phyloP scores from a whole-genome alignment of 306 rosid genomes.

The Trifolium subterraneum region DNA sequence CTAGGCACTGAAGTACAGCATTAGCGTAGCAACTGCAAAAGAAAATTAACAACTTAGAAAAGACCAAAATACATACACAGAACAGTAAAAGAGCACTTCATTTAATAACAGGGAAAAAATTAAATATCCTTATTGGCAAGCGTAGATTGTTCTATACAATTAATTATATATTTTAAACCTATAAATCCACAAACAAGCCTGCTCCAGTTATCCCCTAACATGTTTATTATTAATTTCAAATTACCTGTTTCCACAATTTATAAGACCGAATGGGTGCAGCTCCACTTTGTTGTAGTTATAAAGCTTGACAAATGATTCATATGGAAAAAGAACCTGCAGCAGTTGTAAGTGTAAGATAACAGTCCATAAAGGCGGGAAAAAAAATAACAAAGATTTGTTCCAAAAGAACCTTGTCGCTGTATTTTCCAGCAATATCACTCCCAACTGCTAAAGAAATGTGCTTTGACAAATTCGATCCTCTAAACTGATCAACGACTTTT shows the following conservation, averaged over 20 bases:
- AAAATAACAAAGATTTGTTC: slow-evolving; percentile 7
- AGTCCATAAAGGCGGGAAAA: slow-evolving; percentile 1
- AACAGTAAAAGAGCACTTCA: slow-evolving; percentile 11
- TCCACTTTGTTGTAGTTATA: slow-evolving; percentile 77
- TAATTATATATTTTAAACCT: slow-evolving; percentile 13
- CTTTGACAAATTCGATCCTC: slow-evolving; percentile 75
- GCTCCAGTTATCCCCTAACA: slow-evolving; percentile 3
- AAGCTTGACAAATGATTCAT: slow-evolving; percentile 81
- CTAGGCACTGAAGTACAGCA: slow-evolving; percentile 94
- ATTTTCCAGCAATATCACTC: slow-evolving; percentile 62
- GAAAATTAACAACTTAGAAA: slow-evolving; percentile 6
- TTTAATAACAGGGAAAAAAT: slow-evolving; percentile 6
- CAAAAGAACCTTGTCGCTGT: slow-evolving; percentile 68
- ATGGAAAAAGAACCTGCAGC: slow-evolving; percentile 76
- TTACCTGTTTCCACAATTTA: slow-evolving; percentile 96
- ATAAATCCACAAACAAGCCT: slow-evolving; percentile 28
- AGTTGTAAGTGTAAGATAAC: slow-evolving; percentile 31
- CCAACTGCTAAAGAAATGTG: slow-evolving; percentile 48
- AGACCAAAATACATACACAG: background rate
- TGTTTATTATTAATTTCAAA: slow-evolving; percentile 10
- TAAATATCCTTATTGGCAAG: slow-evolving; percentile 9
- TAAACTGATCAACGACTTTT: slow-evolving; percentile 83
- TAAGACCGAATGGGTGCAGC: slow-evolving; percentile 79
- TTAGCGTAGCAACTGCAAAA: slow-evolving; percentile 91
- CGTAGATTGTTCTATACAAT: slow-evolving; percentile 13